Conservation (phyloP, 352 stramenopile genomes). For the Pythium myriotylum region DNA sequence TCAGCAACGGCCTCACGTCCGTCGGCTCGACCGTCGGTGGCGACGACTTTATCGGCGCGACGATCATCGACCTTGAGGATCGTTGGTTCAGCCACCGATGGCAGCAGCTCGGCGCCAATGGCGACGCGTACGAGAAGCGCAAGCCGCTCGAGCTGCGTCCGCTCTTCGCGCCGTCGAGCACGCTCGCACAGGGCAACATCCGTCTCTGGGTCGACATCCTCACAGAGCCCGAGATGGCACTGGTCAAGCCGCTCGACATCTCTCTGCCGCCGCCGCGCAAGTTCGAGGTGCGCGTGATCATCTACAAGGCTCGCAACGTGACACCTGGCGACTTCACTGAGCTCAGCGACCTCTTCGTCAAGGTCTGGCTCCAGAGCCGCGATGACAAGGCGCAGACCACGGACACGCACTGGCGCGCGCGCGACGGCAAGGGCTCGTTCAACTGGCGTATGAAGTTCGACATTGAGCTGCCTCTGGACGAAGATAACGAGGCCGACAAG, state of each 20-base stretch:
- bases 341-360: constrained; percentile 90
- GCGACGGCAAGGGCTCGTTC: constrained; percentile 85
- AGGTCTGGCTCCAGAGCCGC: constrained; percentile 84
- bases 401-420: constrained; percentile 91
- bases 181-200: constrained; percentile 67
- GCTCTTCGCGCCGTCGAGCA: constrained; percentile 73
- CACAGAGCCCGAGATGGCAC: constrained; percentile 61
- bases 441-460: constrained; percentile 94
- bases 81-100: constrained; percentile 90
- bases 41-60: constrained; percentile 92
- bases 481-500: constrained; percentile 66
- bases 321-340: constrained; percentile 81
- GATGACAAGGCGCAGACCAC: constrained; percentile 78
- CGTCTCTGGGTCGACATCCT: constrained; percentile 92
- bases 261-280: constrained; percentile 65
- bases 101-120: constrained; percentile 64
- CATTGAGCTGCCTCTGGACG: constrained; percentile 77
- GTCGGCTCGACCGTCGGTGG: constrained; percentile 51
- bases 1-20: constrained; percentile 54
- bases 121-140: constrained; percentile 40
- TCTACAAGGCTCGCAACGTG: constrained; percentile 92
- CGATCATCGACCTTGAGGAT: constrained; percentile 93
- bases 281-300: constrained; percentile 92
- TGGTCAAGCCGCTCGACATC: constrained; percentile 79
- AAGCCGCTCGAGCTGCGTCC: constrained; percentile 71